Evolutionary conservation across 2,329 filamentous ascomycete genomes (phyloP), one percentile per base, ranked within the genome.

Genomic region (Botrytis cinerea): DNA sequence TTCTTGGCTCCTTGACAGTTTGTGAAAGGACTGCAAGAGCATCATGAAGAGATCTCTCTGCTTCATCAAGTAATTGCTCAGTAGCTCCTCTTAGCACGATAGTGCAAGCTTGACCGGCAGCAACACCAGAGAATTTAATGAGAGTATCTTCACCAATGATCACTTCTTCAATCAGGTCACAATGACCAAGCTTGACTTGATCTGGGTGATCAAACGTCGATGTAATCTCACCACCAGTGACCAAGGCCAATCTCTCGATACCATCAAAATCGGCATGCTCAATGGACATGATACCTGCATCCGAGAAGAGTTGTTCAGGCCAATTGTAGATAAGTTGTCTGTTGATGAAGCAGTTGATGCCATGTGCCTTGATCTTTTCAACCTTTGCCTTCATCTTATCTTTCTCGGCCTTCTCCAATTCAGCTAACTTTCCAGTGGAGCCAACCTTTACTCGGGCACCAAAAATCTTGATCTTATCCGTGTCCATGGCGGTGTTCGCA

Each of bases 331-430:
- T 99, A 76, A 99, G 90, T 84, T 99, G 96, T 79, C 96, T 89
- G 89, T 99, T 99, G 84, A 99, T 97, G 84, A 99, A 99, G 87
- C 96, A 98, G 89, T 99, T 99, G 86, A 99, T 98, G 74, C 96
- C 96, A 81, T 99, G 96, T 64, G 94, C 89, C 89, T 98, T 99
- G 86, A 99, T 99, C 84, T 94, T 95, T 76, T 99, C 96, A 63
- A 99, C 96, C 89, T 99, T 99, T 77, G 93, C 92, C 88, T 95
- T 97, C 96, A 99, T 99, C 91, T 98, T 98, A 80, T 99, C 96
- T 80, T 94, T 92, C 86, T 98, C 96, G 9, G 96, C 96, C 88
- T 97, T 97, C 84, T 99, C 96, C 72, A 99, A 87, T 80, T 99
- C 96, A n/a, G 96, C 96, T 68, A 99, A 89, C 87, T 98, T 98